Conservation (phyloP, 2,329 filamentous ascomycete species). For the Monosporascus sp. region DNA sequence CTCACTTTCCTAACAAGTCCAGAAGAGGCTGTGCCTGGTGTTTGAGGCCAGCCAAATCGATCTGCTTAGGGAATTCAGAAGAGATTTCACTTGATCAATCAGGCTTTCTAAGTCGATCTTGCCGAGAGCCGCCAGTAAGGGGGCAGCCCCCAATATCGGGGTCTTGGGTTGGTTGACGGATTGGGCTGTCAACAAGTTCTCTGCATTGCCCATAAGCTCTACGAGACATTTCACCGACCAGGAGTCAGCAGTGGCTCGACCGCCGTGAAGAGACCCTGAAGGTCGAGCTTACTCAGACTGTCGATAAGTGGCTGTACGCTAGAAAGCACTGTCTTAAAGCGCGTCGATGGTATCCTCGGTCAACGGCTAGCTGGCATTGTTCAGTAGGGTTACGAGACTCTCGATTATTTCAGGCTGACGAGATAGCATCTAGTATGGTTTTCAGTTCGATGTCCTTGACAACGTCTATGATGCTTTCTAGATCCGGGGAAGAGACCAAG, state of each 20-base stretch:
- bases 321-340: conserved; percentile 18
- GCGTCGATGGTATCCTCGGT: conserved; percentile 10
- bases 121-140: conserved; percentile 21
- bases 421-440: conserved; percentile 26
- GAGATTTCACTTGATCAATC: conserved; percentile 25
- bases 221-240: conserved; percentile 23
- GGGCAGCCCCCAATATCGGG: conserved; percentile 20
- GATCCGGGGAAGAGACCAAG: conserved; percentile 21
- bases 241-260: conserved; percentile 30
- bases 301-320: conserved; percentile 7
- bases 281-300: conserved; percentile 28
- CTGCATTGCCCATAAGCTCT: conserved; percentile 23
- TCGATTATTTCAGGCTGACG: conserved; percentile 26
- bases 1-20: conserved; percentile 2
- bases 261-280: conserved; percentile 28
- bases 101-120: conserved; percentile 26
- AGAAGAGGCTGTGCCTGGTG: conserved; percentile 28
- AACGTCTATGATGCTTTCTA: conserved; percentile 22
- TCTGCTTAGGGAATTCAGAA: conserved; percentile 28
- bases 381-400: conserved; percentile 24
- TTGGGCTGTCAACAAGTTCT: conserved; percentile 18
- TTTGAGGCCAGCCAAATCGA: conserved; percentile 30
- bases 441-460: conserved; percentile 28
- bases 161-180: conserved; percentile 23
- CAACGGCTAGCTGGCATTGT: conserved; percentile 17